Percentiles rank a stretch among this genome's conserved stretches.
Conservation (phyloP, 2,329 filamentous ascomycete genomes). For the Diaporthe batatas region DNA sequence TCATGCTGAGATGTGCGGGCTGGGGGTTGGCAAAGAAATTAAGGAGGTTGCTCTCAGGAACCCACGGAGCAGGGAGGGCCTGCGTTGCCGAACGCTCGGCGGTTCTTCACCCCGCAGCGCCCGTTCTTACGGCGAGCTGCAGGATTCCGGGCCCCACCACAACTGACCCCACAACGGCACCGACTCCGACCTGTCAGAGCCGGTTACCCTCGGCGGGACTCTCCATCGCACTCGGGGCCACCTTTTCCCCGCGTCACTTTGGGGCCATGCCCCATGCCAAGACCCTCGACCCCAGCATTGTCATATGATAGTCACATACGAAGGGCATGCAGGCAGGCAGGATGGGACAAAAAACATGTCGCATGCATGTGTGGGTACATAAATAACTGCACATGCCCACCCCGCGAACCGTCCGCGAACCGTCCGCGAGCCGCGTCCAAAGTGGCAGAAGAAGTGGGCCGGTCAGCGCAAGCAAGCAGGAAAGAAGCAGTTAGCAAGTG, state of each 20-base stretch:
- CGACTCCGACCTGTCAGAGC: slow-evolving; percentile 28
- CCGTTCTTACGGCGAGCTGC: slow-evolving; percentile 7
- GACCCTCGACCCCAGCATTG: neutral
- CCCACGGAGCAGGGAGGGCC: neutral
- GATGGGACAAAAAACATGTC: neutral
- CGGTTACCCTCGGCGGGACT: slow-evolving; percentile 23
- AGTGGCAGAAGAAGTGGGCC: too few relatives aligned
- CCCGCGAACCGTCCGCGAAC: neutral
- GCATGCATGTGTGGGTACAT: slow-evolving; percentile 32
- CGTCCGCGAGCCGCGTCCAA: neutral
- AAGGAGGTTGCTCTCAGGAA: neutral
- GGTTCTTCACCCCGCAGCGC: neutral
- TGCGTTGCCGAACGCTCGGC: slow-evolving; percentile 11
- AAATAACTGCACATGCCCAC: slow-evolving; percentile 29
- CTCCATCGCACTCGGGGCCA: slow-evolving; percentile 25
- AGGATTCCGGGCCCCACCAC: slow-evolving; percentile 16
- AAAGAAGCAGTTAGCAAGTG: neutral
- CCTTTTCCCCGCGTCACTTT: slow-evolving; percentile 32
- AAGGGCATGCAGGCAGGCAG: slow-evolving; percentile 5
- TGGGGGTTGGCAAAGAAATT: too few relatives aligned
- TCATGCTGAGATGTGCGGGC: neutral
- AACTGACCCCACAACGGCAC: slow-evolving; percentile 16
- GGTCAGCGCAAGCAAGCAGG: neutral
- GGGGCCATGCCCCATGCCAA: neutral
- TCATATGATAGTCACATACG: slow-evolving; percentile 32